phyloP scores from a whole-genome alignment of 345 rosid genomes.

The Punica granatum region DNA sequence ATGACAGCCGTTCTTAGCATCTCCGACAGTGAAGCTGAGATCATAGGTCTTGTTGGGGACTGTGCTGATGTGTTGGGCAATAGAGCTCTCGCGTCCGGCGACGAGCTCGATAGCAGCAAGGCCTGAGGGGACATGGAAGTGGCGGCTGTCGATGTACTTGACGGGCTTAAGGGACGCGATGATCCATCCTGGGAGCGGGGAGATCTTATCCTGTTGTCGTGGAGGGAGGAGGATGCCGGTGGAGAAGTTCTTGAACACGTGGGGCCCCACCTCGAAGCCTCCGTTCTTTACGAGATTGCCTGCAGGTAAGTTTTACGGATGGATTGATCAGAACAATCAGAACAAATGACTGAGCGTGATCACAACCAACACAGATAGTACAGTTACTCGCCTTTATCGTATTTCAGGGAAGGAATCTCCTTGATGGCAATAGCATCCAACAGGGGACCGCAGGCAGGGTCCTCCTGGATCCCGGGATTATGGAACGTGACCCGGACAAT shows the following conservation, averaged over 20 bases:
- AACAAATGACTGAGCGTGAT: neutral
- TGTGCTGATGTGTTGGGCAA: slow-evolving; percentile 71
- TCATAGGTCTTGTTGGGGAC: slow-evolving; percentile 32
- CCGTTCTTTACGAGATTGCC: slow-evolving; percentile 71
- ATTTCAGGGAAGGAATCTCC: slow-evolving; percentile 41
- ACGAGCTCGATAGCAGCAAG: slow-evolving; percentile 53
- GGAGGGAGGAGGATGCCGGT: slow-evolving; percentile 75
- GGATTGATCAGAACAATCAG: neutral
- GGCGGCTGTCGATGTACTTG: slow-evolving; percentile 59
- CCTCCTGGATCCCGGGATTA: slow-evolving; percentile 82
- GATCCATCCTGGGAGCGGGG: slow-evolving; percentile 89
- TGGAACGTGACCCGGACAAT: slow-evolving; percentile 56
- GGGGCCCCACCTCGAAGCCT: slow-evolving; percentile 76
- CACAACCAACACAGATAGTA: neutral
- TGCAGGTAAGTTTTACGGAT: slow-evolving; percentile 6
- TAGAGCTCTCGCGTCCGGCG: slow-evolving; percentile 78
- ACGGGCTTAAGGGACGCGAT: slow-evolving; percentile 78
- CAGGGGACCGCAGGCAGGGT: slow-evolving; percentile 74
- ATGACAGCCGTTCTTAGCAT: slow-evolving; percentile 69
- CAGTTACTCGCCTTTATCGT: slow-evolving; percentile 16
- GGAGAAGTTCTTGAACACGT: slow-evolving; percentile 68
- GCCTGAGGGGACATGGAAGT: slow-evolving; percentile 61
- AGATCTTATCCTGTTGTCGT: slow-evolving; percentile 35
- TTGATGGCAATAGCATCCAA: slow-evolving; percentile 82
- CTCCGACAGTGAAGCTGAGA: slow-evolving; percentile 55